Base-by-base conservation (phyloP, 768 basidiomycete genomes). In the Neoboletus magnificus region DNA sequence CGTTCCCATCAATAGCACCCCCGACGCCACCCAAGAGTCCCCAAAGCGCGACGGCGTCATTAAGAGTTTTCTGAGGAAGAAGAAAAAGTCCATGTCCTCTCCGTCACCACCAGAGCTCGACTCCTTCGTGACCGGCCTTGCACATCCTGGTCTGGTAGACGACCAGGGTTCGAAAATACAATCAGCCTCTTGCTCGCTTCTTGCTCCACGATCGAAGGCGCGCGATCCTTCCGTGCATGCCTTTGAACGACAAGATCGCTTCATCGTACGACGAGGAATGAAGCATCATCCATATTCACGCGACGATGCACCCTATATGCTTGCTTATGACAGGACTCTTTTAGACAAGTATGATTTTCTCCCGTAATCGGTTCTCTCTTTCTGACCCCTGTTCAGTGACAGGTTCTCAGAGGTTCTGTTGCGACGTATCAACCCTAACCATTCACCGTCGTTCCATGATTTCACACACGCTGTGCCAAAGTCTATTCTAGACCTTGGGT, bases 401-500 rank as follows among this genome's bases (percentile, higher is more conserved):
- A 77, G 75, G 50, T 80, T 83, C 59, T 76, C 82, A 5, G 76
- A 83, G 52, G 50, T 51, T 25, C 66, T 92, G 6, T 61, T 89
- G 16, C 78, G 73, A 36, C 82, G 79, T n/a, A 74, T 92, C 16
- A 79, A 75, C 42, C 72, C 74, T 7, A 74, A 73, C 3, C 76
- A 76, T 5, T 78, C 79, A 0, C 88, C 89, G 0, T 81, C 83
- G 0, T 91, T 92, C 62, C 76, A 81, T 54, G 71, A 79, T 55
- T 80, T 78, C 57, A 65, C 74, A 35, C 74, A 76, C 23, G 71
- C 70, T n/a, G 75, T 77, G 1, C 85, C 88, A 1, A 65, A 70
- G 1, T 71, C 74, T 13, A 83, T 86, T 23, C 77, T 93, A 8
- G 90, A 92, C 63, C 70, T 93, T 13, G 91, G 91, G 3, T 91